phyloP scores from a whole-genome alignment of 495 filamentous ascomycete species.

The Penicillium dipodomyicola region DNA sequence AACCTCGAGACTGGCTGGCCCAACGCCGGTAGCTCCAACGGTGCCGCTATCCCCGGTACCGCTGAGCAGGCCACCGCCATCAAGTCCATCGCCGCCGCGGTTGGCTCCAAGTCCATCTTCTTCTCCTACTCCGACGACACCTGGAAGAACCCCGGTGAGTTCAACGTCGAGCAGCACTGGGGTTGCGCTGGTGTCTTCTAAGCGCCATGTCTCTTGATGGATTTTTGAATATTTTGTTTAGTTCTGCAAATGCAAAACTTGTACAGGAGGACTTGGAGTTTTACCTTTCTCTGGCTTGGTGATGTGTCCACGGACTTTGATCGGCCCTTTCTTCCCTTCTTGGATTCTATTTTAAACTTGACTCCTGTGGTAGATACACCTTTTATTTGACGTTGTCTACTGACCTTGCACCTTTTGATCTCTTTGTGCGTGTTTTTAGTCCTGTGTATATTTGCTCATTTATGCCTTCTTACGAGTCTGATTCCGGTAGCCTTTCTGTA shows the following conservation, averaged over 20 bases:
- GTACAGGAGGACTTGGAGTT: conserved; percentile 36
- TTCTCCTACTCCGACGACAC: conserved; percentile 77
- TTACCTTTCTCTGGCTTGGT: conserved; percentile 22
- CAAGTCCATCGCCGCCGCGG: conserved; percentile 55
- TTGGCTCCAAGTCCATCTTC: conserved; percentile 62
- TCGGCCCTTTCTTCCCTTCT: conserved; percentile 16
- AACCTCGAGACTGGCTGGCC: conserved; percentile 95
- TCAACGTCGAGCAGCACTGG: conserved; percentile 78
- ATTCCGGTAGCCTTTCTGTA: conserved; percentile 15
- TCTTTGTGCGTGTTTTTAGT: conserved; percentile 27
- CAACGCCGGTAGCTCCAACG: conserved; percentile 63
- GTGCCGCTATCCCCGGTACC: conserved; percentile 64
- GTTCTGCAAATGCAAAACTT: conserved; percentile 28
- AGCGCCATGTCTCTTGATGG: conserved; percentile 18
- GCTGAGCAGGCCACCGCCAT: conserved; percentile 71
- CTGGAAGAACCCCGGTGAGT: conserved; percentile 75
- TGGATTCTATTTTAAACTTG: conserved; percentile 30
- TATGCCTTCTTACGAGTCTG: conserved; percentile 23
- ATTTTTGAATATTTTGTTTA: conserved; percentile 20
- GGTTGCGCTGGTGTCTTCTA: conserved; percentile 60
- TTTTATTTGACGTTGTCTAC: conserved; percentile 40
- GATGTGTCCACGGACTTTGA: not conserved
- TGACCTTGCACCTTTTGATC: conserved; percentile 33
- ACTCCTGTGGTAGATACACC: conserved; percentile 38
- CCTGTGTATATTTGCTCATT: conserved; percentile 35